Evolutionary conservation across 257 asterid genomes (phyloP).

Genomic region (Fraxinus americana): DNA sequence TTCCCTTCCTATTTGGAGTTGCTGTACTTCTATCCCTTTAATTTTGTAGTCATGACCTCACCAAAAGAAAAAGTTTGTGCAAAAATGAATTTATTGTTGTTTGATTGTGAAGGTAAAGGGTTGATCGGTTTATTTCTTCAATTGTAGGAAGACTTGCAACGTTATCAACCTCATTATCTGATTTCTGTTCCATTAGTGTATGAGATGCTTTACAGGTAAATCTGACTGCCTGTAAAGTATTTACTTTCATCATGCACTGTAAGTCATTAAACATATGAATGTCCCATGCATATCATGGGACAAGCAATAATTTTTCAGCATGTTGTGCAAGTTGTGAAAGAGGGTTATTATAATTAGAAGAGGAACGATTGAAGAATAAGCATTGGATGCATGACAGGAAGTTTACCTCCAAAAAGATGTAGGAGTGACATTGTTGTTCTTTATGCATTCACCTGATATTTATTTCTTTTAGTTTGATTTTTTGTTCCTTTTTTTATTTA

Average conservation of each 20-base stretch:
- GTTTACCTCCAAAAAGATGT: background rate
- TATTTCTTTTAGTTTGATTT: background rate
- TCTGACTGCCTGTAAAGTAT: background rate
- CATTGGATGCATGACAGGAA: background rate
- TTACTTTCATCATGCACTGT: background rate
- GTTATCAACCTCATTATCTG: constrained; percentile 77
- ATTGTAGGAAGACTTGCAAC: constrained; percentile 79
- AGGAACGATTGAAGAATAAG: background rate
- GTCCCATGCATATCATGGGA: background rate
- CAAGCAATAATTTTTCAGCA: background rate
- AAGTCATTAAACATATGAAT: background rate
- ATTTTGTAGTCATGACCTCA: background rate
- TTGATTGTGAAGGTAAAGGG: background rate
- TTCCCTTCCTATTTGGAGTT: constrained; percentile 21
- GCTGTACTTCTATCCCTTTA: background rate
- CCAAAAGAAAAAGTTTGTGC: constrained; percentile 7
- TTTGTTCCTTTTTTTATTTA: background rate
- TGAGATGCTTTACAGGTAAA: constrained; percentile 86
- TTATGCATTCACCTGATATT: background rate
- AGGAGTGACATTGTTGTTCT: background rate
- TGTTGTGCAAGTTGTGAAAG: background rate
- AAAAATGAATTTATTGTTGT: background rate
- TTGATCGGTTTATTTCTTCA: constrained; percentile 19
- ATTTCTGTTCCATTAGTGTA: constrained; percentile 87
- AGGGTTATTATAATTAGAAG: constrained; percentile 8